Evolutionary conservation across 1,284 basidiomycete genomes (phyloP), one percentile per base, ranked within the genome.

Genomic region (Tilletia walkeri): DNA sequence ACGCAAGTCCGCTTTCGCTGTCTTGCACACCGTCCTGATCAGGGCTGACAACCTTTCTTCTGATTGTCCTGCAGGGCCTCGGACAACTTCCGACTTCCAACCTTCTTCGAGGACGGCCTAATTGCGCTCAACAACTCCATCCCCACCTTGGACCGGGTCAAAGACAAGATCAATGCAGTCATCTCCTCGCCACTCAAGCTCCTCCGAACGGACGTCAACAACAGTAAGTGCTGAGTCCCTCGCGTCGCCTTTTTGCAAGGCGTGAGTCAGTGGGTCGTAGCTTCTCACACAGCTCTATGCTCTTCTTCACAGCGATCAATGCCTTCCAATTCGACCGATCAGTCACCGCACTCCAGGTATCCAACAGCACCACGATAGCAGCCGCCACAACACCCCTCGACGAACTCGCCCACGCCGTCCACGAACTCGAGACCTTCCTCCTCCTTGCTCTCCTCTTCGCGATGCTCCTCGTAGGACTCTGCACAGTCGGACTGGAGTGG

Each of bases 71-170:
- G 96, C 48, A 85, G 88, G 69, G 86, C 88, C 2, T 86, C 97
- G 54, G 86, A 90, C 73, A 93, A 94, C 76, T 88, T 98, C 69
- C 88, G 88, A 2, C 87, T 98, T 20, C 93, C 94, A 0, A 88
- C 89, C n/a, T 88, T 88, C 39, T 91, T 98, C 81, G 86, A 91
- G 80, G 86, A 90, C 71, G 85, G 89, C 0, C 86, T 98, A 56
- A 86, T 87, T 18, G 87, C 87, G 2, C 88, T 98, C 49, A 97
- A 96, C 83, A 86, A 86, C 63, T 90, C 91, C 0, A 84, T 99
- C 14, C 95, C 95, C 0, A 91, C 90, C 0, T 86, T 95, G 20
- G 86, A 88, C 24, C 89, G 92, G 24, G 84, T 98, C 48, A 91
- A 91, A 84, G 84, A 90, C 67, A 87, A 87, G 66, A 86, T 98